phyloP scores from a whole-genome alignment of 768 basidiomycete species.

The Dentipellis fragilis region DNA sequence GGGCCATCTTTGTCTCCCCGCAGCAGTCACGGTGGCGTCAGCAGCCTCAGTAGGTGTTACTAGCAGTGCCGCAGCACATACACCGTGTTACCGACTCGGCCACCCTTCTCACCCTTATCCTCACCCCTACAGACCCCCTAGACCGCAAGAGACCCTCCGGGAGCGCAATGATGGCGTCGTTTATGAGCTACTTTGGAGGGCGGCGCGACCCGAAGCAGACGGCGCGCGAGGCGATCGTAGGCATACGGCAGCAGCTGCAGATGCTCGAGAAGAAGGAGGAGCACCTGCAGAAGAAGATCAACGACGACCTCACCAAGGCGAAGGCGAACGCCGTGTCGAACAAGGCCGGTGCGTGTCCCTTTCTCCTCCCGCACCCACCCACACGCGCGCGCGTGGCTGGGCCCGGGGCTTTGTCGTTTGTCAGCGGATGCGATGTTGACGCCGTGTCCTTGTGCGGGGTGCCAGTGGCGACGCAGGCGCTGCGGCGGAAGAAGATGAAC shows the following conservation, averaged over 20 bases:
- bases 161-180: conserved; percentile 11
- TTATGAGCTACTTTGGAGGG: conserved; percentile 87
- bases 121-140: no score
- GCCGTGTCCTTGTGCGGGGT: not conserved
- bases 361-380: not conserved
- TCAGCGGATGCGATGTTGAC: not conserved
- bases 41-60: not conserved
- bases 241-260: conserved; percentile 84
- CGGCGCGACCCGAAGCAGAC: conserved; percentile 74
- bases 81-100: not conserved
- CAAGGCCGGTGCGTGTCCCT: conserved; percentile 67
- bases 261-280: conserved; percentile 99
- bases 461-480: conserved; percentile 77
- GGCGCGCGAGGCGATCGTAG: conserved; percentile 88
- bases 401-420: not conserved
- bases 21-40: not conserved
- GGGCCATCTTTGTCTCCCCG: not conserved
- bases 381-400: not conserved
- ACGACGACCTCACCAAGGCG: conserved; percentile 88
- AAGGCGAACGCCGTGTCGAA: conserved; percentile 88
- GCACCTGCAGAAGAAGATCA: conserved; percentile 90
- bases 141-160: not conserved
- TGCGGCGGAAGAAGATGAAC: conserved; percentile 87
- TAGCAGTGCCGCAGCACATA: not conserved
- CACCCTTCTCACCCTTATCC: not conserved